Conservation (phyloP, 305 asterid species). For the Nicotiana rustica region DNA sequence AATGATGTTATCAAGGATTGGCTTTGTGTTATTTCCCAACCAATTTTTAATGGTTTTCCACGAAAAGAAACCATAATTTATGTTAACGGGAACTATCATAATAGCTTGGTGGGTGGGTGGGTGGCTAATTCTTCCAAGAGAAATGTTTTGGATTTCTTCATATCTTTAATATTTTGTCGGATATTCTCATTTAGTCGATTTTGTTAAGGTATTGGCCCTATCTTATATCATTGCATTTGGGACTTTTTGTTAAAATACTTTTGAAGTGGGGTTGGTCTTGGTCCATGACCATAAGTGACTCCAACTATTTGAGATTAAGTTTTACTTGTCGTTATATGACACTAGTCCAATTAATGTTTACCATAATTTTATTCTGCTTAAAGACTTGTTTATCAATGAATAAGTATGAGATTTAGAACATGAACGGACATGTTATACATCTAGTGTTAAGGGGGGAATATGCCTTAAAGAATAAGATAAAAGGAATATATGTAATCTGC, state of each 20-base stretch:
- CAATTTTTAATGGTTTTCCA: conserved; percentile 16
- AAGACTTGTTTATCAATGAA: not conserved
- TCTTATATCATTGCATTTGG: conserved; percentile 53
- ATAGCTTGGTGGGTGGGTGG: conserved; percentile 41
- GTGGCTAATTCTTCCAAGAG: conserved; percentile 44
- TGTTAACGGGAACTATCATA: conserved; percentile 33
- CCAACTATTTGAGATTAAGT: not conserved
- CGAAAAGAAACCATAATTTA: conserved; percentile 34
- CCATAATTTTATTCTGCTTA: not conserved
- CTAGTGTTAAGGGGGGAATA: not conserved
- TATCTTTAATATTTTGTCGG: conserved; percentile 6
- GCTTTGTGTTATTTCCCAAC: conserved; percentile 30
- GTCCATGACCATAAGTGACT: conserved; percentile 1
- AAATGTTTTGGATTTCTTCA: conserved; percentile 34
- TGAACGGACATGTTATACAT: not conserved
- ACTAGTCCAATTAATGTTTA: not conserved
- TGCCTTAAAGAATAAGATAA: too few species aligned
- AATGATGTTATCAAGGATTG: conserved; percentile 30
- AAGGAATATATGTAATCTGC: not conserved
- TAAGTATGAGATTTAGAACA: not conserved
- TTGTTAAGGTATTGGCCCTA: conserved; percentile 40
- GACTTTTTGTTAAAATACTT: conserved; percentile 34
- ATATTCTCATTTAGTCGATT: conserved; percentile 43
- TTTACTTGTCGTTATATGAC: not conserved
- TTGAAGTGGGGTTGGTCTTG: conserved; percentile 40